phyloP scores from a whole-genome alignment of 306 rosid species.

The Prunus mume region DNA sequence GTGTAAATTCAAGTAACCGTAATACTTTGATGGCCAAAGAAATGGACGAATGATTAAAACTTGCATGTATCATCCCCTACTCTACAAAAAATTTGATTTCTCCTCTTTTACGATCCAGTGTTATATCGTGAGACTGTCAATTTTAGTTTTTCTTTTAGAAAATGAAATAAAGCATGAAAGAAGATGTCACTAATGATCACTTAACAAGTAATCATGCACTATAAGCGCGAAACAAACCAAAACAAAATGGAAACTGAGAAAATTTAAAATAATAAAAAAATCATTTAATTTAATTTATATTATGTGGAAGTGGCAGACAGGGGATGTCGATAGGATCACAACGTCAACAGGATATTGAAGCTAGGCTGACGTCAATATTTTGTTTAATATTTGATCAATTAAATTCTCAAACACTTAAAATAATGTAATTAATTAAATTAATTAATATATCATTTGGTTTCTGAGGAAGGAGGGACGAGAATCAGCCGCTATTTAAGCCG shows the following conservation, averaged over 20 bases:
- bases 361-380: constrained; percentile 27
- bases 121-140: too few relatives aligned
- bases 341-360: constrained; percentile 34
- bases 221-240: neutral
- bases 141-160: neutral
- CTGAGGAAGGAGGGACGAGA: neutral
- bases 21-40: neutral
- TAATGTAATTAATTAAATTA: neutral
- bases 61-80: neutral
- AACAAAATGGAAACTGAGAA: neutral
- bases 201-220: neutral
- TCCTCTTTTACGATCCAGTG: too few relatives aligned
- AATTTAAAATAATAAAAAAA: neutral
- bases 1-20: neutral
- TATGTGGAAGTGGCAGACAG: constrained; percentile 58
- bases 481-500: constrained; percentile 37
- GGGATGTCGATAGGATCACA: constrained; percentile 43
- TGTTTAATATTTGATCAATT: neutral
- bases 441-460: neutral
- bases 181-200: neutral
- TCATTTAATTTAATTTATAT: neutral
- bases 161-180: neutral
- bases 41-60: neutral
- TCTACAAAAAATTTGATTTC: too few relatives aligned
- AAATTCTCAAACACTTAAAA: neutral